Evolutionary conservation across 257 asterid species (phyloP), one percentile per base, ranked within the genome.

Genomic region (Buddleja alternifolia): DNA sequence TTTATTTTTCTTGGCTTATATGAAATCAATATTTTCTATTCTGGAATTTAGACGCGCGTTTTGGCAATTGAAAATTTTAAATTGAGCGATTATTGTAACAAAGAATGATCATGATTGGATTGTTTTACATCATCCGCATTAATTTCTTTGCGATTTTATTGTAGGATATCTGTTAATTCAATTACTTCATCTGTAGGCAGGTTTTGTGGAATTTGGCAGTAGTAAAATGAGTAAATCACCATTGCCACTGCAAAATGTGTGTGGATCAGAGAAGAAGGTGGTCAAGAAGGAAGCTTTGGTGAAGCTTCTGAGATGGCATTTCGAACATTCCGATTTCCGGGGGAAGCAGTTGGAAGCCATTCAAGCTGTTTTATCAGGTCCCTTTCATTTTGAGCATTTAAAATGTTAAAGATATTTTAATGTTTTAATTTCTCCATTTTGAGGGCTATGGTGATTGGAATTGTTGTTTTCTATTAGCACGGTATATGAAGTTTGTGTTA

Each of bases 261-360:
- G 81, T 52, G 92, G 88, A 73, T 47, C 77, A 63, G 90, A 63
- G 72, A 86, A 92, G 83, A 71, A 75, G 47, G 73, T 60, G 66
- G 44, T 77, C 63, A 82, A 84, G 69, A 90, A 90, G 88, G 98
- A 90, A 74, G 84, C 90, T 72, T 83, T 90, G 74, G 92, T 85
- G 67, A 90, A 93, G 82, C 90, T 93, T 76, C 78, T 93, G 77
- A 83, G 97, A 71, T 93, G 98, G 97, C 96, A 93, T 84, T 93
- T 93, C 53, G 97, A 97, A 50, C 81, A 93, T 80, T 83, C 98
- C 8, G 86, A 87, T 60, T 93, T 90, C 75, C 80, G 93, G 6
- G 98, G 98, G 73, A 90, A 82, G 68, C 98, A 90, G 63, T 75
- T 93, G 80, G 96, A 88, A 77, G 97, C 97, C 71, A 88, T 93